Evolutionary conservation across 2,329 filamentous ascomycete genomes (phyloP).

Genomic region (Ilyonectria robusta): DNA sequence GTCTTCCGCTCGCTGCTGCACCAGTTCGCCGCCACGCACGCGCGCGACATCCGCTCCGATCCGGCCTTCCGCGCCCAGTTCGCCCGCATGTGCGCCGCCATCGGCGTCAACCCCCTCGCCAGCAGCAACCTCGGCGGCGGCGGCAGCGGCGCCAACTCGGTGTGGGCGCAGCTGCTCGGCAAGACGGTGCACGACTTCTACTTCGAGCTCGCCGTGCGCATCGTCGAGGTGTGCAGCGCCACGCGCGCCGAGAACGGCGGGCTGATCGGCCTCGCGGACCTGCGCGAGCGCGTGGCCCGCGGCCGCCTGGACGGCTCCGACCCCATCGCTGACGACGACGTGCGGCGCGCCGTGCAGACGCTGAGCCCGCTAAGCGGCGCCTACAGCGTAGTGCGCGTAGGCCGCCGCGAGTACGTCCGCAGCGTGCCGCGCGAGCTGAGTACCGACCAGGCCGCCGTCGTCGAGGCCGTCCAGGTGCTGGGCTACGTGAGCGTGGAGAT

Average conservation of each 20-base stretch:
- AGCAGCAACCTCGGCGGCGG: slow-evolving; percentile 53
- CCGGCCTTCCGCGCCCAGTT: slow-evolving; percentile 97
- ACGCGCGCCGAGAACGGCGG: slow-evolving; percentile 94
- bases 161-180: slow-evolving; percentile 95
- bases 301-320: slow-evolving; percentile 82
- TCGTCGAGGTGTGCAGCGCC: slow-evolving; percentile 91
- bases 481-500: slow-evolving; percentile 93
- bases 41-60: slow-evolving; percentile 95
- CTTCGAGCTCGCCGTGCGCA: slow-evolving; percentile 95
- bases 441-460: slow-evolving; percentile 90
- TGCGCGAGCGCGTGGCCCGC: slow-evolving; percentile 80
- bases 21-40: slow-evolving; percentile 95
- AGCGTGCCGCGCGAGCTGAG: slow-evolving; percentile 96
- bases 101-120: slow-evolving; percentile 94
- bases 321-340: slow-evolving; percentile 91
- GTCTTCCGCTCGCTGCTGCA: slow-evolving; percentile 97
- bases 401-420: slow-evolving; percentile 87
- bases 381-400: slow-evolving; percentile 88
- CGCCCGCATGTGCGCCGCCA: slow-evolving; percentile 97
- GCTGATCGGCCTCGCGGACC: slow-evolving; percentile 86
- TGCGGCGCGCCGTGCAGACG: slow-evolving; percentile 89
- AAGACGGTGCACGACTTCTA: slow-evolving; percentile 98
- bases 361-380: slow-evolving; percentile 89
- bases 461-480: slow-evolving; percentile 91
- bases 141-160: slow-evolving; percentile 71